Evolutionary conservation across 2,329 filamentous ascomycete genomes (phyloP).

Genomic region (Ascochyta rabiei): DNA sequence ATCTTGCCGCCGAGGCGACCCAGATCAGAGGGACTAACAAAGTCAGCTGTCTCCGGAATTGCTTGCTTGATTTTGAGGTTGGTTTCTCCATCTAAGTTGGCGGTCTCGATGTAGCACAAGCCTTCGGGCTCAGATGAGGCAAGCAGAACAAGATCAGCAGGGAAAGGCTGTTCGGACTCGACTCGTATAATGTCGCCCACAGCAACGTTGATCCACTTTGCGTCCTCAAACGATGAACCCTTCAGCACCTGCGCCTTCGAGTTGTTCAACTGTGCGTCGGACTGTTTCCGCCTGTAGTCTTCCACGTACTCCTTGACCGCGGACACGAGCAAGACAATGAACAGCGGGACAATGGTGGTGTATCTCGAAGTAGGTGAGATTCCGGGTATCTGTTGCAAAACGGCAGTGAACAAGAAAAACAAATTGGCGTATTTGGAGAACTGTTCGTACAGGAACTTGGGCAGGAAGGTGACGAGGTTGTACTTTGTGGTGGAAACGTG

Average conservation of each 20-base stretch:
- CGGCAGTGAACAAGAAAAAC: conserved; percentile 98
- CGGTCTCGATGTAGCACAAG: conserved; percentile 97
- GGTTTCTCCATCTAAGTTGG: conserved; percentile 96
- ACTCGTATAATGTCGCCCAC: conserved; percentile 94
- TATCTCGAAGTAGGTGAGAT: conserved; percentile 95
- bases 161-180: conserved; percentile 93
- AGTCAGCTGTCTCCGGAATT: conserved; percentile 84
- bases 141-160: conserved; percentile 88
- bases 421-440: conserved; percentile 99
- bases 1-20: conserved; percentile 84
- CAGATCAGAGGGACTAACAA: conserved; percentile 86
- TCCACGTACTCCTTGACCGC: conserved; percentile 94
- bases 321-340: conserved; percentile 90
- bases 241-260: conserved; percentile 83
- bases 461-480: conserved; percentile 88
- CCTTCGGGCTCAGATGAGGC: conserved; percentile 97
- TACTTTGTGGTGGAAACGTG: conserved; percentile 98
- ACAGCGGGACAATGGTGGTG: conserved; percentile 93
- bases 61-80: conserved; percentile 99
- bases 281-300: conserved; percentile 86
- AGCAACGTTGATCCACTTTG: conserved; percentile 90
- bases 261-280: conserved; percentile 85
- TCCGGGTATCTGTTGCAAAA: conserved; percentile 90
- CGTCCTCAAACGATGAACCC: conserved; percentile 82
- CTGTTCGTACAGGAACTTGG: conserved; percentile 97